Conservation (phyloP, 169 alveolate species). For the Plasmodium billcollinsi region DNA sequence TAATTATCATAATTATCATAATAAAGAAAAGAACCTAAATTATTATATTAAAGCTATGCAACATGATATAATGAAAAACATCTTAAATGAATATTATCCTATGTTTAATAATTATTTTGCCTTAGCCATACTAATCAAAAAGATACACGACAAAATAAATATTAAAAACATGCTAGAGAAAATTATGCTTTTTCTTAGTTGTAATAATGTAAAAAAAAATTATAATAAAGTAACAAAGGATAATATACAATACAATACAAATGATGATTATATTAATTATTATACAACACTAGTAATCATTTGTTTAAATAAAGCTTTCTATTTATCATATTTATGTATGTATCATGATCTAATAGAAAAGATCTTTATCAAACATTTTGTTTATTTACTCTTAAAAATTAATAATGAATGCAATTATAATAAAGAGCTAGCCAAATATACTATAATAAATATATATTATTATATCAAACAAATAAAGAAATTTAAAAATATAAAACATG, state of each 20-base stretch:
- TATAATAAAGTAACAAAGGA: background rate
- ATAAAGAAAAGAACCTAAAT: background rate
- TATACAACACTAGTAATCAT: constrained; percentile 17
- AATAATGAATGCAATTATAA: constrained; percentile 7
- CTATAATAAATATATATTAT: constrained; percentile 10
- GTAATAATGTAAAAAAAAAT: constrained; percentile 16
- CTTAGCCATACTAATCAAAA: constrained; percentile 36
- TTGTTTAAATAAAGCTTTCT: constrained; percentile 46
- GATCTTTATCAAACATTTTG: constrained; percentile 13
- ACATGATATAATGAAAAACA: constrained; percentile 19
- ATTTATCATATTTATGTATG: constrained; percentile 5
- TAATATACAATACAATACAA: background rate
- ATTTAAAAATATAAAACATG: background rate
- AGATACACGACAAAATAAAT: background rate
- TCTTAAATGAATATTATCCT: constrained; percentile 18
- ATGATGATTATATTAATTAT: constrained; percentile 5
- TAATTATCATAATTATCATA: too few relatives aligned
- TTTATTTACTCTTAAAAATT: constrained; percentile 17
- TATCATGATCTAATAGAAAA: constrained; percentile 36
- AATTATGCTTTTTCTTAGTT: constrained; percentile 14
- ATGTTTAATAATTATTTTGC: constrained; percentile 9
- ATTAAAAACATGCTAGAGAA: constrained; percentile 10
- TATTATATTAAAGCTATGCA: constrained; percentile 1
- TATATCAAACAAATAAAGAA: background rate
- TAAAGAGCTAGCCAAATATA: constrained; percentile 7